Evolutionary conservation across 441 rosid genomes (phyloP), one percentile per base, ranked within the genome.

Genomic region (Jatropha multifida): DNA sequence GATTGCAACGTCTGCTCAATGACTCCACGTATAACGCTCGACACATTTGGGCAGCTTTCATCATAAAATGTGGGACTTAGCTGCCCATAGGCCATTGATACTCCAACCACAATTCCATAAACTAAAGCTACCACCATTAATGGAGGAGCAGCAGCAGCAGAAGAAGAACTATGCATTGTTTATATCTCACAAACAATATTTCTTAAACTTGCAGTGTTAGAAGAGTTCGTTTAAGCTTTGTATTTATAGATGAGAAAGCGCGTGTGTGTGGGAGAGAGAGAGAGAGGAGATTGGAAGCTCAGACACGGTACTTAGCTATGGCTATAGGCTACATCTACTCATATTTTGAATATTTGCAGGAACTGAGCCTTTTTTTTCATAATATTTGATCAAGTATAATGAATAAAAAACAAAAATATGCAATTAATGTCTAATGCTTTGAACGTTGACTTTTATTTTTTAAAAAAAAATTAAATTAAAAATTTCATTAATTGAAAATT

Each of bases 41-140:
- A 37, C 49, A 77, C 87, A 17, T 77, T 66, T 1, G 92, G 92
- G 80, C 96, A 89, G 4, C 88, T 85, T 65, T 3, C 40, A 15
- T 79, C 76, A 64, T 90, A 90, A 76, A 88, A 90, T 18, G 78
- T 68, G 6, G 93, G 81, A 58, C 74, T 81, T n/a, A 90, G 79
- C 42, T 88, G 91, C 68, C 81, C 90, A 56, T 64, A 26, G 2
- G 2, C 63, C 38, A 26, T 8, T 0, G 5, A 23, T 32, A 2
- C 58, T 59, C 38, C 63, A 26, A 59, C 14, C 4, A 26, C 0
- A 13, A 59, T 59, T 26, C 15, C 63, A 26, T 3, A 59, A 59
- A 27, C 63, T 59, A 59, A 8, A 26, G 4, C 63, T 12, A 59
- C 37, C 63, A 26, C 32, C 63, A 26, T 26, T 27, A 23, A 59